A percentile compares a stretch with the other conserved stretches of the same genome.
These are phyloP conservation scores for Macrolepiota dolichaula DNA, from an alignment of 768 basidiomycete genomes.

Conservation along the genomic window DNA sequence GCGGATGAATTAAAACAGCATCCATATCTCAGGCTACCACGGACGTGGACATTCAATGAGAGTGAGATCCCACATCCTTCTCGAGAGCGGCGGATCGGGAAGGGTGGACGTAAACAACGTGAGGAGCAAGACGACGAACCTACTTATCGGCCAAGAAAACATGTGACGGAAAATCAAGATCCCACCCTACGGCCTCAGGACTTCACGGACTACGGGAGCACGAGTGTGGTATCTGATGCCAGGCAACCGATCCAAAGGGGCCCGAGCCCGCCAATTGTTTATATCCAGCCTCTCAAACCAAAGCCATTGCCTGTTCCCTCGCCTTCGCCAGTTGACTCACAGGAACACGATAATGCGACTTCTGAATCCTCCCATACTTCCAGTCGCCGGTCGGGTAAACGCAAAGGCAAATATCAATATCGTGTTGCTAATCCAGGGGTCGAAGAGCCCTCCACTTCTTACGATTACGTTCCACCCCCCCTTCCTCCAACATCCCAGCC, in stretches of 20 bases:
- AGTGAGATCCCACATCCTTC: constrained; percentile 14
- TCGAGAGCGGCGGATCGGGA: neutral
- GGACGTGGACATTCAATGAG: constrained; percentile 43
- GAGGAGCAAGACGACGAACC: constrained; percentile 2
- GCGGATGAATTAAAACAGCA: constrained; percentile 65
- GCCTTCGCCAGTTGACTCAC: neutral
- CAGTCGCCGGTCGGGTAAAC: constrained; percentile 11
- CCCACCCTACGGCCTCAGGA: constrained; percentile 8
- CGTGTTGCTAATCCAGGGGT: constrained; percentile 3
- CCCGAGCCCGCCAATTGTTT: constrained; percentile 30
- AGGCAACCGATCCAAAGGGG: constrained; percentile 9
- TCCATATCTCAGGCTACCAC: constrained; percentile 56
- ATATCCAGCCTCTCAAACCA: constrained; percentile 4
- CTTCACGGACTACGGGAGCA: neutral
- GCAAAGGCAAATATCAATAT: neutral
- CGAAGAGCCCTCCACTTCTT: neutral
- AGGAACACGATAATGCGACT: constrained; percentile 7
- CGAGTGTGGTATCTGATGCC: neutral
- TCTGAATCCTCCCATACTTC: constrained; percentile 14
- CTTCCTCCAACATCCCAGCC: constrained; percentile 2
- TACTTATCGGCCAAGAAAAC: neutral
- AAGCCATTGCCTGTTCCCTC: constrained; percentile 29
- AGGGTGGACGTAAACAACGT: neutral
- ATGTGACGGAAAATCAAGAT: neutral
- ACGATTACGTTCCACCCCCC: constrained; percentile 6